Base-by-base conservation (phyloP, 805 yeast species). In the Monosporozyma yasuniensis region DNA sequence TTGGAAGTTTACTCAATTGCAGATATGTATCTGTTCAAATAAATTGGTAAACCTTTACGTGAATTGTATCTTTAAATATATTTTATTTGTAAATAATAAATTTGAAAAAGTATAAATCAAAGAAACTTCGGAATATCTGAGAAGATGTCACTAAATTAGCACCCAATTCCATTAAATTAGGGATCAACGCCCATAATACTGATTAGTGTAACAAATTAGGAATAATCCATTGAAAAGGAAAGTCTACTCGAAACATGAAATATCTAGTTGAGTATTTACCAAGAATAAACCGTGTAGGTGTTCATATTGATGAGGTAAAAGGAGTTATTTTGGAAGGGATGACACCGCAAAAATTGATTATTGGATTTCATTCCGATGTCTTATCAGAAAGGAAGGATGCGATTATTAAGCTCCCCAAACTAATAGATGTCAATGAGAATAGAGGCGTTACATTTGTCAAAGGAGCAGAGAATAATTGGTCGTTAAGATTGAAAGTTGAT, bases 221-320 rank as follows among this genome's bases (percentile, higher is more conserved):
- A 11, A 3, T 1, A 14, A 32, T 12, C 35, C 16, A 11, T 3
- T 12, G 35, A 2, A 32, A 32, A 32, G 19, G n/a, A 32, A 2
- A 32, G 2, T 12, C 3, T 32, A 32, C 16, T 7, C 35, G 14
- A 5, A 32, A 3, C 16, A 50, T 50, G 53, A 25, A 49, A 21
- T 47, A 42, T 28, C 25, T 48, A 47, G 46, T 48, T 3, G 53
- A 51, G 27, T 52, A 53, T 46, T 43, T 57, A 30, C 53, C 57
- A 9, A 49, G 57, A 19, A 53, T 61, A 38, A 51, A 54, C 3
- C 51, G 53, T 22, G 49, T 58, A 4, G 52, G 57, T 3, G 51
- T 60, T 11, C 53, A 55, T 10, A 25, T 61, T 7, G 58, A 56
- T n/a, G 54, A 51, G 22, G 43, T 34, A 3, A 21, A 47, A n/a